Percentiles rank a stretch among this genome's conserved stretches.
These are phyloP conservation scores for Parathielavia hyrcaniae DNA, from an alignment of 495 filamentous ascomycete genomes.

Conservation along the genomic window DNA sequence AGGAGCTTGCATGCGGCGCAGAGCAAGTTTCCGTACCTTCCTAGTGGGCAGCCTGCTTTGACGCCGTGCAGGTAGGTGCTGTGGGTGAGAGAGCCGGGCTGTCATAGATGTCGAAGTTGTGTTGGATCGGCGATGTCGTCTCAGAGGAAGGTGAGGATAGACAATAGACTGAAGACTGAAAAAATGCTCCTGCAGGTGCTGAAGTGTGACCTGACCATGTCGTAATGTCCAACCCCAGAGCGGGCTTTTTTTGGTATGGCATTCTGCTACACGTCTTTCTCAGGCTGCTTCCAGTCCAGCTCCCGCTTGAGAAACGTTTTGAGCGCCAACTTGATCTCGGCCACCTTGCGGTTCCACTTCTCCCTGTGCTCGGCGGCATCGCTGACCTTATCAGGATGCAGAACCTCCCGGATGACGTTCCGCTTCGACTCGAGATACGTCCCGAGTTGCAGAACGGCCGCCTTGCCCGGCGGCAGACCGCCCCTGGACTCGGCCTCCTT, in stretches of 20 bases:
- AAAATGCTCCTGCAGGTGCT: too few relatives aligned
- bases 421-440: conserved; percentile 9
- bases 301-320: conserved; percentile 24
- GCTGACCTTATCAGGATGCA: neutral
- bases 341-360: conserved; percentile 20
- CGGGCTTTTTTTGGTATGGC: neutral
- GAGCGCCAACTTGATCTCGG: conserved; percentile 24
- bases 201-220: too few relatives aligned
- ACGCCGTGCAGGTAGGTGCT: conserved; percentile 6
- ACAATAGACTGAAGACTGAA: too few relatives aligned
- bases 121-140: too few relatives aligned
- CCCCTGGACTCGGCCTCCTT: neutral
- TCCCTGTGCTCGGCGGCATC: neutral
- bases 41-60: neutral
- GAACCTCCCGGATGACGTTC: conserved; percentile 3
- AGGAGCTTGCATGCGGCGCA: neutral
- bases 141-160: too few relatives aligned
- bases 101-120: too few relatives aligned
- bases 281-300: conserved; percentile 26
- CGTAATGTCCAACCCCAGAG: neutral
- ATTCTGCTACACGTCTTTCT: neutral
- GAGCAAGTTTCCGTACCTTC: conserved; percentile 11
- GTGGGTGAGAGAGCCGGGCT: too few relatives aligned
- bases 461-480: conserved; percentile 11
- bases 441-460: conserved; percentile 25